phyloP scores from a whole-genome alignment of 805 yeast species.

The Lipomyces spencermartinsiae region DNA sequence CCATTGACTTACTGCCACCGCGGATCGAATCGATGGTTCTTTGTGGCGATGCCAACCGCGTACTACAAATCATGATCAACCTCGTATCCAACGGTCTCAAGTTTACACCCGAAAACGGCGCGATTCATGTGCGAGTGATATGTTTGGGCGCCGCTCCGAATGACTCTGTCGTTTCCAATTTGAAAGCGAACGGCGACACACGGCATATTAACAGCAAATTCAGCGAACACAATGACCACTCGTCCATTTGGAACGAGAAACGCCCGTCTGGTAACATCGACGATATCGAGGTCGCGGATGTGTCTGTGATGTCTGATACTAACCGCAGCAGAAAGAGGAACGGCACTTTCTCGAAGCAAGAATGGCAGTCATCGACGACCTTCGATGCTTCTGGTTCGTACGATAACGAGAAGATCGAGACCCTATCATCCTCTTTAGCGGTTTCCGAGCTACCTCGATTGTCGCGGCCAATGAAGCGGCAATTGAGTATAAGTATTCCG shows the following conservation, averaged over 20 bases:
- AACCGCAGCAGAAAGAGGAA: background rate
- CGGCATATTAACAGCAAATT: background rate
- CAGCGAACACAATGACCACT: background rate
- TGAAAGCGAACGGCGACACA: background rate
- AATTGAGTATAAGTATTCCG: background rate
- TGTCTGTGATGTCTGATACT: background rate
- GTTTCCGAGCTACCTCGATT: background rate
- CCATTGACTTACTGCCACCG: slow-evolving; percentile 64
- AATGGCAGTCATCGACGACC: background rate
- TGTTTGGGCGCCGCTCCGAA: slow-evolving; percentile 60
- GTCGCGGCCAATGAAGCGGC: slow-evolving; percentile 4
- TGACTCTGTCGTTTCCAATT: background rate
- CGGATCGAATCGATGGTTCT: slow-evolving; percentile 63
- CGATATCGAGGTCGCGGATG: background rate
- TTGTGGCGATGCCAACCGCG: slow-evolving; percentile 87
- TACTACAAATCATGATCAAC: slow-evolving; percentile 91
- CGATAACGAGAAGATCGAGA: background rate
- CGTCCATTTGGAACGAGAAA: background rate
- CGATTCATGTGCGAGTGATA: slow-evolving; percentile 40
- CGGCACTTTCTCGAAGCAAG: background rate
- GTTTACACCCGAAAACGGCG: slow-evolving; percentile 74
- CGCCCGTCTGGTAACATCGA: background rate
- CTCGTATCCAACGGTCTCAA: slow-evolving; percentile 88
- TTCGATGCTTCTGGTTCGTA: background rate
- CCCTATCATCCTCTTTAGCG: background rate